phyloP scores from a whole-genome alignment of 768 basidiomycete species.

The Sarcodon sp. region DNA sequence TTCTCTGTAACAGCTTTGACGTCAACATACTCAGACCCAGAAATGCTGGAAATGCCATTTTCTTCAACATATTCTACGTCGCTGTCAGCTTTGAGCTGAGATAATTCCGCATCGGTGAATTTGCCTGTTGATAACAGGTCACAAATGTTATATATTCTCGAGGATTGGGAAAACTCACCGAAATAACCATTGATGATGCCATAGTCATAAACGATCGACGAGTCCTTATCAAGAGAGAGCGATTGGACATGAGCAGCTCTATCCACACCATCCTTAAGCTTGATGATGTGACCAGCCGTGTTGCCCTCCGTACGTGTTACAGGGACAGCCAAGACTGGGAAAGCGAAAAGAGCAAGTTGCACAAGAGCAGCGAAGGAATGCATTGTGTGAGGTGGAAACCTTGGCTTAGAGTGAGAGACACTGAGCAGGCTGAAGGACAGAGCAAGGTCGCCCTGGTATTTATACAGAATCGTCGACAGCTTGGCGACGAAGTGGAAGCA shows the following conservation, averaged over 20 bases:
- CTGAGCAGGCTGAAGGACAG: background rate
- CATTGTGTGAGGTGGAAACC: no score
- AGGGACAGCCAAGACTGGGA: background rate
- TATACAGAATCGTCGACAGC: no score
- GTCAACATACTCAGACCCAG: background rate
- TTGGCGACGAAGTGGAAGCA: no score
- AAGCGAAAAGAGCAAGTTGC: background rate
- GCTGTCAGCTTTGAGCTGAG: constrained; percentile 7
- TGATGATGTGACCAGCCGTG: background rate
- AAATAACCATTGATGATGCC: constrained; percentile 11
- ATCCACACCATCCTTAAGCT: background rate
- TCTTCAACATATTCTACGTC: constrained; percentile 12
- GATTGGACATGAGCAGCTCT: no score
- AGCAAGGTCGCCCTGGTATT: no score
- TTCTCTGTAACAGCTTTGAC: background rate
- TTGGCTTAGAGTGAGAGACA: background rate
- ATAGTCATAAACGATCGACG: background rate
- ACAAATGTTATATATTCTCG: background rate
- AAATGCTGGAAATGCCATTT: constrained; percentile 8
- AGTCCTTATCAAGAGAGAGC: background rate
- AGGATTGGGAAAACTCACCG: constrained; percentile 2
- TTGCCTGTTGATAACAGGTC: constrained; percentile 2
- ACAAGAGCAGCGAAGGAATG: no score
- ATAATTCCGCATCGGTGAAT: constrained; percentile 5
- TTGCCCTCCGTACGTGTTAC: background rate